A percentile compares a stretch with the other conserved stretches of the same genome.
Evolutionary conservation across 2,329 filamentous ascomycete genomes (phyloP).

Genomic region (Neobulgaria alba): DNA sequence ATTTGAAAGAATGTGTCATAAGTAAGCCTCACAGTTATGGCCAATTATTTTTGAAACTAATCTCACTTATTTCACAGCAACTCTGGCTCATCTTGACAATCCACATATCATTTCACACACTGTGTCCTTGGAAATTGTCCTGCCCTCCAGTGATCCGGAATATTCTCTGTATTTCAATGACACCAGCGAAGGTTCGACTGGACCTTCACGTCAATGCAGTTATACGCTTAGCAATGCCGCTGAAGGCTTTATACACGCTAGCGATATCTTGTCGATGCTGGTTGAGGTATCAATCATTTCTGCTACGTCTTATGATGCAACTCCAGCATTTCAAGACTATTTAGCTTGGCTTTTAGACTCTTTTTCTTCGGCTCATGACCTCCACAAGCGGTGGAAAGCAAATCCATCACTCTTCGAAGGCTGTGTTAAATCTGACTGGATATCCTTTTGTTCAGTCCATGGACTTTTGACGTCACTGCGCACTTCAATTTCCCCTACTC

Average conservation of each 20-base stretch:
- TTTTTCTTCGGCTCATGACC: constrained; percentile 17
- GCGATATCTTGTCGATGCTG: constrained; percentile 23
- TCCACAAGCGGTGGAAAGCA: constrained; percentile 15
- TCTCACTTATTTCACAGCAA: constrained; percentile 17
- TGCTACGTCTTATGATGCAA: constrained; percentile 19
- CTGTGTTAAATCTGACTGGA: constrained; percentile 6
- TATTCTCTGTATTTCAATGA: constrained; percentile 5
- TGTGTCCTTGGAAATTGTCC: constrained; percentile 10
- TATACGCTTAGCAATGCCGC: constrained; percentile 20
- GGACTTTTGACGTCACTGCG: constrained; percentile 17
- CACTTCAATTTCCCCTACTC: constrained; percentile 11
- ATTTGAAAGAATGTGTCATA: constrained; percentile 36
- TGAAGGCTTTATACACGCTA: constrained; percentile 22
- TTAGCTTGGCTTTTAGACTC: constrained; percentile 28
- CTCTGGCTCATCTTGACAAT: constrained; percentile 20
- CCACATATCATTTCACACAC: constrained; percentile 9
- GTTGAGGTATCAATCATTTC: constrained; percentile 22
- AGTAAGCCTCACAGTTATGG: constrained; percentile 14
- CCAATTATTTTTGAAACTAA: not conserved
- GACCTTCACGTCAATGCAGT: constrained; percentile 11
- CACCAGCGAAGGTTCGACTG: constrained; percentile 1
- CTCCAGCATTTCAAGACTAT: constrained; percentile 27
- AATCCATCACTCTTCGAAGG: constrained; percentile 9
- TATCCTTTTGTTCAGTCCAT: constrained; percentile 17
- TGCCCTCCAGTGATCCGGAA: constrained; percentile 18